Evolutionary conservation across 2,329 filamentous ascomycete genomes (phyloP).

Genomic region (Alternaria panax): DNA sequence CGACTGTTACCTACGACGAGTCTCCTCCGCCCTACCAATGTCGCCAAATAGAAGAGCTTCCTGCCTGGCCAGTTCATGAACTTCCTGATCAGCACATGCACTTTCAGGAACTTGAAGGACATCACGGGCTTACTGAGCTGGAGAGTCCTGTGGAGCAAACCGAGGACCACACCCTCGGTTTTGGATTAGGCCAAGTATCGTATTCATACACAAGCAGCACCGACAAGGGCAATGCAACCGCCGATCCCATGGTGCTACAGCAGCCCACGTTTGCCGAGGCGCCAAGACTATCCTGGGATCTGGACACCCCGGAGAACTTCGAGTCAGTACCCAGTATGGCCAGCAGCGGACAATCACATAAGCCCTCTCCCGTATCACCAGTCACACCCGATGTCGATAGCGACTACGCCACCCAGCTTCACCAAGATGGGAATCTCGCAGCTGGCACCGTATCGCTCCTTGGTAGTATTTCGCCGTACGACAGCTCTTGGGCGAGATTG

Average conservation of each 20-base stretch:
- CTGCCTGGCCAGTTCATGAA: neutral
- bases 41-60: neutral
- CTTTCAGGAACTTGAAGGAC: slow-evolving; percentile 1
- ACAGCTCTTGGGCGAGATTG: neutral
- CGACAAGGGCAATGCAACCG: neutral
- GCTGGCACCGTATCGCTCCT: neutral
- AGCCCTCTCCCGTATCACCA: slow-evolving; percentile 10
- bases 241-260: neutral
- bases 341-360: neutral
- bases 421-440: neutral
- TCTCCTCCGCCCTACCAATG: neutral
- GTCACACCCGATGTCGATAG: neutral
- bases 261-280: neutral
- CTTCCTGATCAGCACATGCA: neutral
- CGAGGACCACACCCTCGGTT: neutral
- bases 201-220: neutral
- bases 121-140: neutral
- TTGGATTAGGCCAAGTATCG: neutral
- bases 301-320: neutral
- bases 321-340: neutral
- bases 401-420: neutral
- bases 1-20: neutral
- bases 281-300: neutral
- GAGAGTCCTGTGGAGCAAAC: neutral
- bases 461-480: neutral